Percentiles rank a stretch among this genome's conserved stretches.
Conservation (phyloP, 2,329 filamentous ascomycete genomes). For the Tolypocladium inflatum region DNA sequence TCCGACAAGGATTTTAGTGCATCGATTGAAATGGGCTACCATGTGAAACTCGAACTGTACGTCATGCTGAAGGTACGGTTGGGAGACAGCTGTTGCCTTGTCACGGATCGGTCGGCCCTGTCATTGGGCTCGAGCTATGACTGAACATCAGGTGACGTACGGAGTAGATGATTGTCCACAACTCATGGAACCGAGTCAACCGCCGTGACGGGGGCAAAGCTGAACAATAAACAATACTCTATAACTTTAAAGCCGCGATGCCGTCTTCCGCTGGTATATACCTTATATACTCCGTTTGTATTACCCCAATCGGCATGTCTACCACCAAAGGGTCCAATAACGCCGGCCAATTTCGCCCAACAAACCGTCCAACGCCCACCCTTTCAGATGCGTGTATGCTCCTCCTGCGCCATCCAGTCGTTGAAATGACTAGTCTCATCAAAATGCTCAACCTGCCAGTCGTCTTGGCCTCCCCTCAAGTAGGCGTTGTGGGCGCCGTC, state of each 20-base stretch:
- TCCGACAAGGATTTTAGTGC: not conserved
- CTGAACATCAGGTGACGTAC: too few relatives aligned
- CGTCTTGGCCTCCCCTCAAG: conserved; percentile 20
- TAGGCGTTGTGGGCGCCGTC: conserved; percentile 15
- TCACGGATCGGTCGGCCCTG: not conserved
- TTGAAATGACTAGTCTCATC: conserved; percentile 19
- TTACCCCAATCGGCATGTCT: not conserved
- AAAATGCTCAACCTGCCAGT: conserved; percentile 25
- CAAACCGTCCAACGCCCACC: not conserved
- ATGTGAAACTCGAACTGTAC: too few relatives aligned
- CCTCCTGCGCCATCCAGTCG: conserved; percentile 17
- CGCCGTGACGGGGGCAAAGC: not conserved
- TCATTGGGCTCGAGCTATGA: not conserved
- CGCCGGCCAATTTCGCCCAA: not conserved
- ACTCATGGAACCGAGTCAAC: not conserved
- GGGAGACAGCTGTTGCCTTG: not conserved
- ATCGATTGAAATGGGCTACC: too few relatives aligned
- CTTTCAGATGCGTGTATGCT: not conserved
- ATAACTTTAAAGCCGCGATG: not conserved
- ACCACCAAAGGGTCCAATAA: not conserved
- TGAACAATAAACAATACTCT: not conserved
- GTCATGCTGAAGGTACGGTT: not conserved
- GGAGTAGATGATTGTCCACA: not conserved
- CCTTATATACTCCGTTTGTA: not conserved
- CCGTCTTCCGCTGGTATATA: not conserved